Conservation (phyloP, 2,329 filamentous ascomycete species). For the Paradendryphiella salina region DNA sequence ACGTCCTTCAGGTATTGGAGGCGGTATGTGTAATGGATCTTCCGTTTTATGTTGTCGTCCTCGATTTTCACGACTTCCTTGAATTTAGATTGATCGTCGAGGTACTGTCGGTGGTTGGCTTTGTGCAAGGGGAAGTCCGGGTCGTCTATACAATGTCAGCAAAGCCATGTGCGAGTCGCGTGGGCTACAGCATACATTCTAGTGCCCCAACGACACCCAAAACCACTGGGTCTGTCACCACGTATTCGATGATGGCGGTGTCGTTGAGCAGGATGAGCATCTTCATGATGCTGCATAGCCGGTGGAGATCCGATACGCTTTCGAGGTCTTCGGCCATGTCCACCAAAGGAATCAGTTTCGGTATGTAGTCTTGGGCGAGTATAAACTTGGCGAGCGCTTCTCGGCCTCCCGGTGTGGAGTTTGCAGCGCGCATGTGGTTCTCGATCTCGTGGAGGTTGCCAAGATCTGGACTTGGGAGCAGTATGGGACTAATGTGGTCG, state of each 20-base stretch:
- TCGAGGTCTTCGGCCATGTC: constrained; percentile 90
- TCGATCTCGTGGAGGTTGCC: constrained; percentile 84
- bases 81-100: constrained; percentile 84
- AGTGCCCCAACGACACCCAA: constrained; percentile 91
- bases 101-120: constrained; percentile 92
- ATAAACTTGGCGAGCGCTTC: constrained; percentile 88
- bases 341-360: constrained; percentile 82
- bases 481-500: constrained; percentile 70
- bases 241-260: constrained; percentile 88
- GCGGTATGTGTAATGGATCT: constrained; percentile 96
- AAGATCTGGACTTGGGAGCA: constrained; percentile 78
- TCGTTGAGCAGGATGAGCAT: constrained; percentile 93
- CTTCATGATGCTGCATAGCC: constrained; percentile 98
- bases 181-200: constrained; percentile 63
- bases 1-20: constrained; percentile 97
- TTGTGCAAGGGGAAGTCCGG: constrained; percentile 98
- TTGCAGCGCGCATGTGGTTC: constrained; percentile 77
- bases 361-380: constrained; percentile 81
- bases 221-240: constrained; percentile 86
- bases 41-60: constrained; percentile 76
- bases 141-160: constrained; percentile 64
- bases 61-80: constrained; percentile 96
- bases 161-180: constrained; percentile 1
- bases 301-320: constrained; percentile 81
- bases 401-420: constrained; percentile 71